Percentiles rank a stretch among this genome's conserved stretches.
Evolutionary conservation across 1,139 yeast species (phyloP).

Genomic region (Insectozyma bohioensis): DNA sequence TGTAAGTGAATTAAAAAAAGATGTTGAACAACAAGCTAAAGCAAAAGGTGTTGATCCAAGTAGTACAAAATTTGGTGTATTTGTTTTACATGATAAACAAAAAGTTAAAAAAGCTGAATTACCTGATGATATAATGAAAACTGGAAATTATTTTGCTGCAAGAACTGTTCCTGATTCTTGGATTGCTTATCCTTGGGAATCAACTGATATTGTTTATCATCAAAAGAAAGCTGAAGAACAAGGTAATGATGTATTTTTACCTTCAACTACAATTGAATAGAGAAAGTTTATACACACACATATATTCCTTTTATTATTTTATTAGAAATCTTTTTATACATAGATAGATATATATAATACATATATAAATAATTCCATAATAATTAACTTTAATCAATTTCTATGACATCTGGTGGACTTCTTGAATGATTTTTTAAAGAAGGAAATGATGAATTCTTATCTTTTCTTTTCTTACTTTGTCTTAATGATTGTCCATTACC

Average conservation of each 20-base stretch:
- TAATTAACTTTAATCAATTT: constrained; percentile 68
- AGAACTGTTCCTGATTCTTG: constrained; percentile 88
- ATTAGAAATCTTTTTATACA: too few relatives aligned
- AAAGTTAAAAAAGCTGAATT: constrained; percentile 84
- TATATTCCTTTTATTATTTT: too few relatives aligned
- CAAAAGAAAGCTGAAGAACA: constrained; percentile 79
- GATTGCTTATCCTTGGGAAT: constrained; percentile 99
- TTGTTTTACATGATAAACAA: constrained; percentile 89
- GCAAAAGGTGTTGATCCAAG: constrained; percentile 49
- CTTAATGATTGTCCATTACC: constrained; percentile 76
- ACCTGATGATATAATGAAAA: constrained; percentile 61
- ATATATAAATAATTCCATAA: too few relatives aligned
- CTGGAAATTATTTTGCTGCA: constrained; percentile 84
- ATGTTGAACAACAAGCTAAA: constrained; percentile 59
- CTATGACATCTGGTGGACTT: constrained; percentile 72
- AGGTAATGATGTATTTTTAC: constrained; percentile 53
- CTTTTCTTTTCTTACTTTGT: constrained; percentile 73
- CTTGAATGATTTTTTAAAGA: constrained; percentile 51
- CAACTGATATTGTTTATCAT: constrained; percentile 85
- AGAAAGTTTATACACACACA: too few relatives aligned
- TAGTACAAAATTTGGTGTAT: constrained; percentile 77
- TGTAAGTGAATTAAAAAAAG: constrained; percentile 81
- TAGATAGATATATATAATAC: too few relatives aligned
- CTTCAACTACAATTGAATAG: constrained; percentile 27
- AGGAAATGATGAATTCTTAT: constrained; percentile 43